Conservation (phyloP, 2,329 filamentous ascomycete genomes). For the Paecilomyces dactylethromorphus region DNA sequence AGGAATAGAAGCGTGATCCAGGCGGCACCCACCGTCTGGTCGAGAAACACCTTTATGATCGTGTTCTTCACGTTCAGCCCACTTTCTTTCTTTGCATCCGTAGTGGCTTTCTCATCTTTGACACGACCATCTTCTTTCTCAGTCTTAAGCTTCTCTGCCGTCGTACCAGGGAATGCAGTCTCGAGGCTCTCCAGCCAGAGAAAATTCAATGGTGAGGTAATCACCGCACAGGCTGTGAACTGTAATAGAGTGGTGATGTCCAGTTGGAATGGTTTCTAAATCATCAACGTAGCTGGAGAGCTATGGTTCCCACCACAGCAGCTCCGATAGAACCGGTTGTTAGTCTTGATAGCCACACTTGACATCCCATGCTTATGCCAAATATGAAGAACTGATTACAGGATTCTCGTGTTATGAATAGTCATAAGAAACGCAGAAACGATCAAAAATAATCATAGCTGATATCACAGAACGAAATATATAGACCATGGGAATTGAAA, state of each 20-base stretch:
- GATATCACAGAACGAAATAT: background rate
- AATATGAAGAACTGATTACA: too few relatives aligned
- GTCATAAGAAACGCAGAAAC: too few relatives aligned
- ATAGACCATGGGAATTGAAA: slow-evolving; percentile 1
- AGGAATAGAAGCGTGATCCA: slow-evolving; percentile 54
- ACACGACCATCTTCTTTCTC: slow-evolving; percentile 6
- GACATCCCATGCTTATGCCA: background rate
- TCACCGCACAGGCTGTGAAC: slow-evolving; percentile 48
- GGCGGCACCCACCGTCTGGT: slow-evolving; percentile 52
- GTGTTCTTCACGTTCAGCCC: slow-evolving; percentile 24
- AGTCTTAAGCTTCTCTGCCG: slow-evolving; percentile 7
- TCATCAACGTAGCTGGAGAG: background rate
- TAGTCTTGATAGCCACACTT: background rate
- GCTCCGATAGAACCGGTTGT: background rate
- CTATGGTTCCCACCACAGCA: background rate
- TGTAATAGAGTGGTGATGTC: slow-evolving; percentile 46
- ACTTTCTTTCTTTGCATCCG: slow-evolving; percentile 3
- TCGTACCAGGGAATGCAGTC: slow-evolving; percentile 42
- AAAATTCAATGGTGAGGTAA: slow-evolving; percentile 53
- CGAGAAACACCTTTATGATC: slow-evolving; percentile 50
- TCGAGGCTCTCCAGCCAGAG: slow-evolving; percentile 54
- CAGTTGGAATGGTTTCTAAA: slow-evolving; percentile 38
- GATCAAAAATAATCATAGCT: too few relatives aligned
- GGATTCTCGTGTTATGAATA: too few relatives aligned
- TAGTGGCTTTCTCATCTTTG: slow-evolving; percentile 6